Evolutionary conservation across 2,329 filamentous ascomycete species (phyloP).

Genomic region (Cordyceps militaris): DNA sequence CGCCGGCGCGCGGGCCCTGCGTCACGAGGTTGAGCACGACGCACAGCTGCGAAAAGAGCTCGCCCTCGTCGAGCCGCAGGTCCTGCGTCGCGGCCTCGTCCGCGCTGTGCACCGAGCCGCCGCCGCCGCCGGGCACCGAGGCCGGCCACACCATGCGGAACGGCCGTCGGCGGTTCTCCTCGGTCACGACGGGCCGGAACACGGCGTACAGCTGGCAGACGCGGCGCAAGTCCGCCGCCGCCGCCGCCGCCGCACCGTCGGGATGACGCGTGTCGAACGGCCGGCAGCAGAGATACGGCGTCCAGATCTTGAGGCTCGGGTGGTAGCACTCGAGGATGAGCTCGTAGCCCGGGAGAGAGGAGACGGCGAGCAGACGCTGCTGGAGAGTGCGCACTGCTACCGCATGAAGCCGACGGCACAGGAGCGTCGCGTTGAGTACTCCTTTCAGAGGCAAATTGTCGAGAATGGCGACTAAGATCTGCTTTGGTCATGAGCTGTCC

Average conservation of each 20-base stretch:
- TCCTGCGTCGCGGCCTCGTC: constrained; percentile 41
- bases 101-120: constrained; percentile 13
- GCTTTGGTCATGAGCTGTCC: not conserved
- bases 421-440: not conserved
- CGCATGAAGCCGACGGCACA: not conserved
- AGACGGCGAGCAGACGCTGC: constrained; percentile 28
- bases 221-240: constrained; percentile 23
- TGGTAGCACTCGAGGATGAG: constrained; percentile 75
- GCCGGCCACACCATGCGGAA: constrained; percentile 18
- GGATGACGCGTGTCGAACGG: constrained; percentile 48
- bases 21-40: constrained; percentile 60
- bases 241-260: constrained; percentile 16
- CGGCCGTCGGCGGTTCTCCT: constrained; percentile 38
- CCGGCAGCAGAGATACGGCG: constrained; percentile 60
- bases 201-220: constrained; percentile 59
- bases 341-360: constrained; percentile 53
- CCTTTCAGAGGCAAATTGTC: not conserved
- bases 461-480: constrained; percentile 7
- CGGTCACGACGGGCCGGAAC: constrained; percentile 57
- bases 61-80: constrained; percentile 59
- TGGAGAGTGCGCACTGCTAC: not conserved
- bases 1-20: constrained; percentile 52
- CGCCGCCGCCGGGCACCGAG: not conserved
- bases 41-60: constrained; percentile 69
- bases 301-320: constrained; percentile 59